A percentile compares a stretch with the other conserved stretches of the same genome.
Conservation (phyloP, 2,329 filamentous ascomycete genomes). For the Pseudogymnoascus verrucosus region DNA sequence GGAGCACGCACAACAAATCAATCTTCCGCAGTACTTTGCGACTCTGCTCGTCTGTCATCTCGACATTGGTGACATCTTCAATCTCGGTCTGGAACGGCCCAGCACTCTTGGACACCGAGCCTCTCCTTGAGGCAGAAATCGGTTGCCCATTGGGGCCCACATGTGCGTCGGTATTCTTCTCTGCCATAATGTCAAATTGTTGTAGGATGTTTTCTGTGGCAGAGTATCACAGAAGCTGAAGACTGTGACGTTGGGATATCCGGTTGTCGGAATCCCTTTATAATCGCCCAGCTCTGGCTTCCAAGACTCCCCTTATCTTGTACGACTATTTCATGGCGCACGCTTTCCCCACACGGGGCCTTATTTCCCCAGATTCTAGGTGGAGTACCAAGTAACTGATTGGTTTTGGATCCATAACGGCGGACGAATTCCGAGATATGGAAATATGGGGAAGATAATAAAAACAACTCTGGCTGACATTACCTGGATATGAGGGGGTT, state of each 20-base stretch:
- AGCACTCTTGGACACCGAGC: neutral
- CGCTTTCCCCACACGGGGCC: neutral
- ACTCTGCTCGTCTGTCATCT: constrained; percentile 9
- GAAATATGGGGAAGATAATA: neutral
- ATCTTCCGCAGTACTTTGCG: constrained; percentile 19
- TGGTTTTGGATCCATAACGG: neutral
- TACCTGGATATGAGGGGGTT: neutral
- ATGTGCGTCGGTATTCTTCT: neutral
- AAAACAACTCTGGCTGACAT: neutral
- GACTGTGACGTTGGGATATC: neutral
- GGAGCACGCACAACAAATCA: constrained; percentile 16
- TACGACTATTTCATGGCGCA: neutral
- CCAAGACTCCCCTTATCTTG: neutral
- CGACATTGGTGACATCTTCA: constrained; percentile 4
- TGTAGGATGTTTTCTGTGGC: neutral
- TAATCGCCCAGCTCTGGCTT: neutral
- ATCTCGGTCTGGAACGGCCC: neutral
- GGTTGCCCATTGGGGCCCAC: neutral
- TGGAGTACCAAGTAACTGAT: neutral
- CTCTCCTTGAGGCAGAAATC: neutral
- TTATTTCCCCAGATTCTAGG: constrained; percentile 6
- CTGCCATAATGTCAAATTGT: constrained; percentile 2
- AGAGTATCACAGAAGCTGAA: neutral
- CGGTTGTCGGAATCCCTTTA: neutral
- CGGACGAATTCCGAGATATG: constrained; percentile 5